Conservation (phyloP, 2,329 filamentous ascomycete species). For the Coniochaeta sp. region DNA sequence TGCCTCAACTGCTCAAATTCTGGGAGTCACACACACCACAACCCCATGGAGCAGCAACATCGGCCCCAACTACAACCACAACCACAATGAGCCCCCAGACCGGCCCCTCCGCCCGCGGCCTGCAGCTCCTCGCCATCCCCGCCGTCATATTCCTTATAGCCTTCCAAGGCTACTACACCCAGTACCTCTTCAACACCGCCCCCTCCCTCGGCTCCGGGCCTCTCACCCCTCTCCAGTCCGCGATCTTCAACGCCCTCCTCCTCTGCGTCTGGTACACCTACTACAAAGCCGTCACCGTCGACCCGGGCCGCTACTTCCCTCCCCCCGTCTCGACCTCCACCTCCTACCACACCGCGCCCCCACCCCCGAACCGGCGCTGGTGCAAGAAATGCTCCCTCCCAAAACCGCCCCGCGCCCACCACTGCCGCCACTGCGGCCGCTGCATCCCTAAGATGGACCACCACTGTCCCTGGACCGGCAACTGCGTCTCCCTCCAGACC, state of each 20-base stretch:
- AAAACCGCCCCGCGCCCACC: slow-evolving; percentile 73
- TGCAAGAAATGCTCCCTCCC: slow-evolving; percentile 68
- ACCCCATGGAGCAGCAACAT: neutral
- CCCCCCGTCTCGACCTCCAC: slow-evolving; percentile 13
- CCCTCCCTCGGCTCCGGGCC: slow-evolving; percentile 53
- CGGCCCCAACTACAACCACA: neutral
- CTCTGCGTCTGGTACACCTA: slow-evolving; percentile 62
- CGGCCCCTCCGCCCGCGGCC: slow-evolving; percentile 30
- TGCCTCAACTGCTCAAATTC: no score
- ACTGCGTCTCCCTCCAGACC: slow-evolving; percentile 75
- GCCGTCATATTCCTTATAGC: slow-evolving; percentile 57
- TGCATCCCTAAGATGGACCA: slow-evolving; percentile 80
- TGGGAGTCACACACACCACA: neutral
- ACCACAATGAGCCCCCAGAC: slow-evolving; percentile 15
- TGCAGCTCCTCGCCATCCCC: slow-evolving; percentile 58
- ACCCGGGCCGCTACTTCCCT: slow-evolving; percentile 49
- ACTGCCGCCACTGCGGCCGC: slow-evolving; percentile 68
- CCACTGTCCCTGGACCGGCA: slow-evolving; percentile 78
- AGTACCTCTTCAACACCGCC: slow-evolving; percentile 58
- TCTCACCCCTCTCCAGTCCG: slow-evolving; percentile 45
- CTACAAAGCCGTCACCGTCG: slow-evolving; percentile 48
- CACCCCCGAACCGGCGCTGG: slow-evolving; percentile 38
- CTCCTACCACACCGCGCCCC: slow-evolving; percentile 13
- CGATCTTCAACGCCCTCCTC: slow-evolving; percentile 60
- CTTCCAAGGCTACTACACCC: slow-evolving; percentile 66